Evolutionary conservation across 1,139 yeast genomes (phyloP).

Genomic region (Pichia sp.): DNA sequence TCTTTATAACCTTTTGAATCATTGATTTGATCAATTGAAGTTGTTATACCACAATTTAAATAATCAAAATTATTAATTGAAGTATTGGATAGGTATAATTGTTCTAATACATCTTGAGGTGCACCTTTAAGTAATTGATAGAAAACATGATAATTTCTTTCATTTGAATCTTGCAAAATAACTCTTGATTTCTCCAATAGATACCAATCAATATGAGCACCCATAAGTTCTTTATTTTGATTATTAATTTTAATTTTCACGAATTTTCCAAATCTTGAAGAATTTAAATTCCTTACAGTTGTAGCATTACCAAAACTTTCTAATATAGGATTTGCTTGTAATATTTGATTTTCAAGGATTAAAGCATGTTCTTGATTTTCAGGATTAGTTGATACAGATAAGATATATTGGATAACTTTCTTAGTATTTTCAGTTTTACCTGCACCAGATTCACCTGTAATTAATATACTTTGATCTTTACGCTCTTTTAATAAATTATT

Average conservation of each 20-base stretch:
- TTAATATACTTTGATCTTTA: constrained; percentile 83
- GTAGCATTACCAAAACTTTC: constrained; percentile 98
- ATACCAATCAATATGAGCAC: constrained; percentile 94
- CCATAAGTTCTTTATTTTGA: constrained; percentile 57
- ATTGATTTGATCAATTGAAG: constrained; percentile 59
- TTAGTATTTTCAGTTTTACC: constrained; percentile 98
- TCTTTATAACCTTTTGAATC: constrained; percentile 61
- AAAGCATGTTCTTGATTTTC: constrained; percentile 18
- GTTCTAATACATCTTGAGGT: constrained; percentile 38
- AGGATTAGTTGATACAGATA: constrained; percentile 54
- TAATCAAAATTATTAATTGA: constrained; percentile 46
- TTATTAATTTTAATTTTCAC: constrained; percentile 62
- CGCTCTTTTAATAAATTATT: constrained; percentile 62
- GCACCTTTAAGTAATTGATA: constrained; percentile 79
- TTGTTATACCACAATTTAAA: constrained; percentile 44
- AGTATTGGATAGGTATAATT: constrained; percentile 41
- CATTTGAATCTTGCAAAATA: constrained; percentile 64
- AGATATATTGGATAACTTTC: constrained; percentile 84
- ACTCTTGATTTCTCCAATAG: constrained; percentile 90
- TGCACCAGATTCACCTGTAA: constrained; percentile 98
- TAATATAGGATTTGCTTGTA: constrained; percentile 90
- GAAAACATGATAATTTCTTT: constrained; percentile 88
- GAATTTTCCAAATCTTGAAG: constrained; percentile 95
- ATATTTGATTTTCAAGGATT: constrained; percentile 70
- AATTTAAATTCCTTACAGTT: constrained; percentile 87